Conservation (phyloP, 495 filamentous ascomycete species). For the Hypoxylon fuscum region DNA sequence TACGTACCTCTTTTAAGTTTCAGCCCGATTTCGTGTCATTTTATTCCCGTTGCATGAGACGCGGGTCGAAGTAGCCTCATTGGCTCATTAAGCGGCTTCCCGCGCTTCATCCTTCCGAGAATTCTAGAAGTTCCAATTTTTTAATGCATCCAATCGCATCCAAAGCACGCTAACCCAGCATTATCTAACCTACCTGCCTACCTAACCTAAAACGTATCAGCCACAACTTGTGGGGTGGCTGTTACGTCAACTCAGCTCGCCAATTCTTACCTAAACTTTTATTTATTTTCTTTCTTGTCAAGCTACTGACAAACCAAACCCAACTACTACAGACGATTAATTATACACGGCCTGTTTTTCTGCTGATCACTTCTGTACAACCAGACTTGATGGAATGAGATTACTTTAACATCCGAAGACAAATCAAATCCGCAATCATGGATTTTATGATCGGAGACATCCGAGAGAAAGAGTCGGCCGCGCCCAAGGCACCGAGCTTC, state of each 20-base stretch:
- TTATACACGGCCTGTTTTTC: too few relatives aligned
- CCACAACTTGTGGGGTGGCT: conserved; percentile 9
- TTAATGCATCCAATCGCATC: neutral
- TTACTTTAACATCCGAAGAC: too few relatives aligned
- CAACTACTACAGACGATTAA: neutral
- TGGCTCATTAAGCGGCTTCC: conserved; percentile 26
- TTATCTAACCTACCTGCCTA: conserved; percentile 5
- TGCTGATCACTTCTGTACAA: too few relatives aligned
- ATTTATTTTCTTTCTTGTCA: conserved; percentile 6
- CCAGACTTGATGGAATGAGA: too few relatives aligned
- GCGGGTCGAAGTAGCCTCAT: conserved; percentile 27
- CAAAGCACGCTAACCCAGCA: conserved; percentile 25
- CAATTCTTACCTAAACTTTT: neutral
- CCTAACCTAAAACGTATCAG: neutral
- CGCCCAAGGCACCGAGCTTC: conserved; percentile 68
- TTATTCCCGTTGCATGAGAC: conserved; percentile 13
- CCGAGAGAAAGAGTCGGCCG: conserved; percentile 70
- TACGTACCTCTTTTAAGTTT: conserved; percentile 32
- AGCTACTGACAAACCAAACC: neutral
- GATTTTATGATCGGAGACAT: conserved; percentile 76
- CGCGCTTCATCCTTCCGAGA: conserved; percentile 17
- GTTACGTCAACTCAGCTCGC: conserved; percentile 23
- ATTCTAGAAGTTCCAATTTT: conserved; percentile 28
- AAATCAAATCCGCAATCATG: conserved; percentile 50
- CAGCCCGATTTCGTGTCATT: conserved; percentile 11